Conservation (phyloP, 2,329 filamentous ascomycete species). For the Penicillium sp. region DNA sequence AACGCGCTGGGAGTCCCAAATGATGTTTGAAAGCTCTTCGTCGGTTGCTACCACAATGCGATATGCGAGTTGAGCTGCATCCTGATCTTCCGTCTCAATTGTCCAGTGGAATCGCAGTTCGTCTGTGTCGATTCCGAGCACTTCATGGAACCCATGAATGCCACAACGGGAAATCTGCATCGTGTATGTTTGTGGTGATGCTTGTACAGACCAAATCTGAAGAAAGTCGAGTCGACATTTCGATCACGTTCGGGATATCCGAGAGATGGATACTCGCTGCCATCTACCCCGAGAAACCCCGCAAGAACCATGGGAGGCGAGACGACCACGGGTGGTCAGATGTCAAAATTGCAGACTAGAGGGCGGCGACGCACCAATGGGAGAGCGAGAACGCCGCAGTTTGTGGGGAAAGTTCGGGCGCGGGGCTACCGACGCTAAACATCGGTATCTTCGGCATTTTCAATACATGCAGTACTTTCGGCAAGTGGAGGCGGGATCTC, state of each 20-base stretch:
- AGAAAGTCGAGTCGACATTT: too few relatives aligned
- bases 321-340: not conserved
- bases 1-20: slow-evolving; percentile 24
- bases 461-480: not conserved
- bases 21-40: not conserved
- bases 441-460: not conserved
- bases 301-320: not conserved
- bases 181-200: not conserved
- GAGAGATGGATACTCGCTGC: not conserved
- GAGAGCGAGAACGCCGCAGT: not conserved
- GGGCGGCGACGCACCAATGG: not conserved
- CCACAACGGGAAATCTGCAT: slow-evolving; percentile 24
- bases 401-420: not conserved
- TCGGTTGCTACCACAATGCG: slow-evolving; percentile 14
- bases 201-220: too few relatives aligned
- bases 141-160: slow-evolving; percentile 27
- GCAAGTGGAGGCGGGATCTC: not conserved
- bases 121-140: slow-evolving; percentile 24
- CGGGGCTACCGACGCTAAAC: slow-evolving; percentile 30
- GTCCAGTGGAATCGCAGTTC: slow-evolving; percentile 26
- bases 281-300: not conserved
- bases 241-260: not conserved
- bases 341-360: not conserved
- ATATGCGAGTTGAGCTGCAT: slow-evolving; percentile 17
- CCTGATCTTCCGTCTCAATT: slow-evolving; percentile 7